A percentile compares a stretch with the other conserved stretches of the same genome.
Evolutionary conservation across 2,329 filamentous ascomycete genomes (phyloP).

Genomic region (Aspergillus sp.): DNA sequence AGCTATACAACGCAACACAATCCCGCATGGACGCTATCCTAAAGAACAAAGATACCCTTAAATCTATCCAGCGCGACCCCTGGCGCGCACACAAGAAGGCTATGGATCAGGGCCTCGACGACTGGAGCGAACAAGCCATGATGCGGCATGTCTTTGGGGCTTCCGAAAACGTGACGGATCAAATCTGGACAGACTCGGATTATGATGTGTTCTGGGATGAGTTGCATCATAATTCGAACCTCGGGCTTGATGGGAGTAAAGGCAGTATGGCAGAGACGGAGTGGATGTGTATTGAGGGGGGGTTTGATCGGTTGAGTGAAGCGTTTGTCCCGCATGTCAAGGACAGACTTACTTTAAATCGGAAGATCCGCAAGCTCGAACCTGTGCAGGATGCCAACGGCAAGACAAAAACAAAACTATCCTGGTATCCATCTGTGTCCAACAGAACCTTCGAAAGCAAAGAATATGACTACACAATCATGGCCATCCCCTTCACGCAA

Average conservation of each 20-base stretch:
- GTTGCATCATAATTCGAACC: conserved; percentile 28
- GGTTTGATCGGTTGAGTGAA: conserved; percentile 29
- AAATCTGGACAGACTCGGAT: conserved; percentile 24
- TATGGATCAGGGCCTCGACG: conserved; percentile 19
- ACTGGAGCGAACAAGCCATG: conserved; percentile 20
- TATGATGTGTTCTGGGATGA: conserved; percentile 31
- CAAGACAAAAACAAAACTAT: conserved; percentile 11
- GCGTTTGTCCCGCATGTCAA: conserved; percentile 30
- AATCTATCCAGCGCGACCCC: conserved; percentile 15
- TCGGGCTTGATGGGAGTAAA: conserved; percentile 22
- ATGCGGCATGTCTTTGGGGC: conserved; percentile 29
- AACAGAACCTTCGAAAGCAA: conserved; percentile 21
- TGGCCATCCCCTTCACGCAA: conserved; percentile 33
- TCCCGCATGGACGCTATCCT: conserved; percentile 13
- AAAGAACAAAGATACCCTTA: conserved; percentile 11
- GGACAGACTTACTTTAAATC: conserved; percentile 16
- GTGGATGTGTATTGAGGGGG: conserved; percentile 26
- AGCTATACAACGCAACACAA: conserved; percentile 8
- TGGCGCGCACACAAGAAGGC: conserved; percentile 15
- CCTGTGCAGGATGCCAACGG: conserved; percentile 3
- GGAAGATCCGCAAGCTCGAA: conserved; percentile 18
- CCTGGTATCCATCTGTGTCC: conserved; percentile 16
- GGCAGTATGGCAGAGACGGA: conserved; percentile 18
- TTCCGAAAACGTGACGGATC: conserved; percentile 33
- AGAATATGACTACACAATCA: conserved; percentile 35